These are phyloP conservation scores for Nakataea oryzae DNA, from an alignment of 2,329 filamentous ascomycete genomes.

Conservation along the genomic window DNA sequence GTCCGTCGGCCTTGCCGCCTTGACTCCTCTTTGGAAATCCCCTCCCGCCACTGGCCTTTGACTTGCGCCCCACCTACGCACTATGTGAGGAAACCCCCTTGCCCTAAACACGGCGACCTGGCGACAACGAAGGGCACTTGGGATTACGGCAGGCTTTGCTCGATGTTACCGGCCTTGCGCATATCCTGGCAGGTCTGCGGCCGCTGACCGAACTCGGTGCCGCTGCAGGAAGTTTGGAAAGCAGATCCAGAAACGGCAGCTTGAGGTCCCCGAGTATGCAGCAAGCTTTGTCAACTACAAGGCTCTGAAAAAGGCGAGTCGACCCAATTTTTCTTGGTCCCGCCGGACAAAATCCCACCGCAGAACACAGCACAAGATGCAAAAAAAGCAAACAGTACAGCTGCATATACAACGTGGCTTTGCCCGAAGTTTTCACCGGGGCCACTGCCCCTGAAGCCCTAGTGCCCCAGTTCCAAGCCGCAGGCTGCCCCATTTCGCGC, in stretches of 20 bases:
- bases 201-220: neutral
- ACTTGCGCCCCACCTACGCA: constrained; percentile 13
- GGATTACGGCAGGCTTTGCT: neutral
- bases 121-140: neutral
- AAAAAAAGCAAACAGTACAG: neutral
- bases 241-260: constrained; percentile 97
- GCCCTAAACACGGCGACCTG: neutral
- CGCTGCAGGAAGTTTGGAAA: constrained; percentile 92
- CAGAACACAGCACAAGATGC: neutral
- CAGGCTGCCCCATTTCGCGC: neutral
- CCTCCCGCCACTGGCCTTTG: constrained; percentile 7
- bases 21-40: neutral
- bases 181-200: neutral
- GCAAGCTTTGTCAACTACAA: constrained; percentile 99
- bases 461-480: neutral
- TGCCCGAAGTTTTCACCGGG: neutral
- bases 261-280: constrained; percentile 98
- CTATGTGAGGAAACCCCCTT: constrained; percentile 19
- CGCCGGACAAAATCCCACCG: neutral
- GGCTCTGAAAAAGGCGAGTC: constrained; percentile 76
- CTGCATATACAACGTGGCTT: neutral
- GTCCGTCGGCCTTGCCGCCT: neutral
- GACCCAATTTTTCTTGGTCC: neutral
- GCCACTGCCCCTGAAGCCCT: neutral
- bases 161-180: neutral